A percentile compares a stretch with the other conserved stretches of the same genome.
These are phyloP conservation scores for Fusarium anthophilum DNA, from an alignment of 2,329 filamentous ascomycete species.

Conservation along the genomic window DNA sequence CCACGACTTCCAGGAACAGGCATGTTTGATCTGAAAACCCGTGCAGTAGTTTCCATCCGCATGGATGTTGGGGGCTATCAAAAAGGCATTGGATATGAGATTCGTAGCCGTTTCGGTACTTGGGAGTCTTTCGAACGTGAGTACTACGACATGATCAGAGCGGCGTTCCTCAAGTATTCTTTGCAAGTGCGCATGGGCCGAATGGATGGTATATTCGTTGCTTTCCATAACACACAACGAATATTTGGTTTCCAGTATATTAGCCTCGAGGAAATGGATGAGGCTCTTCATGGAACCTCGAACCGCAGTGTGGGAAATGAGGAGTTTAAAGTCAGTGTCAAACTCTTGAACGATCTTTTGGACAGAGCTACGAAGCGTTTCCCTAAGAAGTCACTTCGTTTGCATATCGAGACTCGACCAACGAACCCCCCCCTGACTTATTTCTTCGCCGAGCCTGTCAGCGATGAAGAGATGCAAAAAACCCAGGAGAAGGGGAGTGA, in stretches of 20 bases:
- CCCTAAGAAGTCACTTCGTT: slow-evolving; percentile 77
- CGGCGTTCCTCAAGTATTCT: slow-evolving; percentile 96
- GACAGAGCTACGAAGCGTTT: slow-evolving; percentile 79
- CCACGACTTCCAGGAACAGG: slow-evolving; percentile 86
- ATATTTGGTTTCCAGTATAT: slow-evolving; percentile 99
- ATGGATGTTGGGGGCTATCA: slow-evolving; percentile 82
- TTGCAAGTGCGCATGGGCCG: slow-evolving; percentile 95
- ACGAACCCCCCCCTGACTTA: slow-evolving; percentile 76
- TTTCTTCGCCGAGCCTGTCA: slow-evolving; percentile 88
- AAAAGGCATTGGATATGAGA: slow-evolving; percentile 85
- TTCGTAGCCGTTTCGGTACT: slow-evolving; percentile 76
- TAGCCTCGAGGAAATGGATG: slow-evolving; percentile 85
- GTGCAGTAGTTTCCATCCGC: slow-evolving; percentile 89
- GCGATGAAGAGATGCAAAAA: slow-evolving; percentile 72
- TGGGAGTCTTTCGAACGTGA: slow-evolving; percentile 96
- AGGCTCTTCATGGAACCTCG: slow-evolving; percentile 81
- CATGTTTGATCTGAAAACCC: slow-evolving; percentile 96
- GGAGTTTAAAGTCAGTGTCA: slow-evolving; percentile 86
- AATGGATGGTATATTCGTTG: slow-evolving; percentile 99
- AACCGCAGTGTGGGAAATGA: slow-evolving; percentile 75
- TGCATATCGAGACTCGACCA: slow-evolving; percentile 82
- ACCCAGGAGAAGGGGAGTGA: slow-evolving; percentile 77
- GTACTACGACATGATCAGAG: slow-evolving; percentile 95
- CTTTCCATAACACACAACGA: slow-evolving; percentile 92
- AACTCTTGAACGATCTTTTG: slow-evolving; percentile 81